Percentiles rank a stretch among this genome's conserved stretches.
Conservation (phyloP, 1,284 basidiomycete species). For the Apiotrichum laibachii region DNA sequence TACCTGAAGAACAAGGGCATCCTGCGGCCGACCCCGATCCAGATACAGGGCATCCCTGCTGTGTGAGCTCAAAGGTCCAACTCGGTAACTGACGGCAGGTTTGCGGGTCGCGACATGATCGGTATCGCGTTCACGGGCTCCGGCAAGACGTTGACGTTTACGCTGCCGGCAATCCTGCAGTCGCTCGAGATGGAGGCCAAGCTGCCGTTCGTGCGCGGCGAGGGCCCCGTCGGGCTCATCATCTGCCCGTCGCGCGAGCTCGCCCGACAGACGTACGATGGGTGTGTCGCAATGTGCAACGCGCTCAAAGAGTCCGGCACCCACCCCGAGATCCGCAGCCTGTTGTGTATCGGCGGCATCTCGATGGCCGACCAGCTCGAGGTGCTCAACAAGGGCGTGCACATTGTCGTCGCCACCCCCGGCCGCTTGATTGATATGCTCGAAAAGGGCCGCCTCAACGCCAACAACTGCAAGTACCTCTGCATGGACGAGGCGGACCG, state of each 20-base stretch:
- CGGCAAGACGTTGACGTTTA: slow-evolving; percentile 88
- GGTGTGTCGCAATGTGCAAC: slow-evolving; percentile 78
- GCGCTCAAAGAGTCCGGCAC: slow-evolving; percentile 71
- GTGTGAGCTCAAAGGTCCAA: slow-evolving; percentile 61
- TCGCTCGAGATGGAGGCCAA: slow-evolving; percentile 89
- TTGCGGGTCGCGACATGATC: slow-evolving; percentile 86
- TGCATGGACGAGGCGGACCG: slow-evolving; percentile 99
- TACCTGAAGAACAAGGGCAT: slow-evolving; percentile 84
- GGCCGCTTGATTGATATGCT: slow-evolving; percentile 60
- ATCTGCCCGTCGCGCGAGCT: slow-evolving; percentile 94
- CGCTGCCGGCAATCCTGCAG: slow-evolving; percentile 90
- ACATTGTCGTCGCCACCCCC: slow-evolving; percentile 67
- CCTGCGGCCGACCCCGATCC: slow-evolving; percentile 85
- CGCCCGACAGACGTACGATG: slow-evolving; percentile 94
- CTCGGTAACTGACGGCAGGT: slow-evolving; percentile 54
- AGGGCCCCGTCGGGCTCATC: slow-evolving; percentile 92
- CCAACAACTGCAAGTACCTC: slow-evolving; percentile 88
- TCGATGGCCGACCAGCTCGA: slow-evolving; percentile 95
- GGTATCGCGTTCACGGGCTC: slow-evolving; percentile 95
- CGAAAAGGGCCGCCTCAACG: slow-evolving; percentile 86
- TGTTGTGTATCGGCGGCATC: slow-evolving; percentile 96
- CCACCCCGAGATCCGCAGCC: slow-evolving; percentile 80
- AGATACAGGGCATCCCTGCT: slow-evolving; percentile 92
- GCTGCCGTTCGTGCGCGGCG: slow-evolving; percentile 82
- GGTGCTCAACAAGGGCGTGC: slow-evolving; percentile 82